Conservation (phyloP, 1,139 yeast species). For the Geotrichum fermentans region DNA sequence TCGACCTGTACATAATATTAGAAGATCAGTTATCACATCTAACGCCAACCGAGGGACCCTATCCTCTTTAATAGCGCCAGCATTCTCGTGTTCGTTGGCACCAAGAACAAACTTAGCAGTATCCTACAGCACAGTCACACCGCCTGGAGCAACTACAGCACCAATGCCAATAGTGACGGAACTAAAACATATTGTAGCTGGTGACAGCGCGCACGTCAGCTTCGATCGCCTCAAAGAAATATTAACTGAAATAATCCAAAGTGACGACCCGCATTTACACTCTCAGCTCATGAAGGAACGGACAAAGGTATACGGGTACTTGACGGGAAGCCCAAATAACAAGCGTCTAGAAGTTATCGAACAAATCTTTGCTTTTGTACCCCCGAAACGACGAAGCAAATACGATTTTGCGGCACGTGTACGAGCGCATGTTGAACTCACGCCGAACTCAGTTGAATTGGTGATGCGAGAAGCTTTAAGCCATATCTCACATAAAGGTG, state of each 20-base stretch:
- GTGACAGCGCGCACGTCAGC: background rate
- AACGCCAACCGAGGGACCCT: background rate
- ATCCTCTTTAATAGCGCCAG: background rate
- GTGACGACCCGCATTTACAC: background rate
- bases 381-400: conserved; percentile 13
- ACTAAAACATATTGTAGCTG: background rate
- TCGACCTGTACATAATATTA: background rate
- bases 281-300: conserved; percentile 7
- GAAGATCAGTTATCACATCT: background rate
- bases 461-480: conserved; percentile 11
- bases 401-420: conserved; percentile 17
- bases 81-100: background rate
- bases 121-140: conserved; percentile 2
- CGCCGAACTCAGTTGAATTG: conserved; percentile 7
- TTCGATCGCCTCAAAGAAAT: background rate
- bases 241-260: background rate
- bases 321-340: background rate
- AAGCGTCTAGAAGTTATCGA: conserved; percentile 4
- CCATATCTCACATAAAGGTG: conserved; percentile 8
- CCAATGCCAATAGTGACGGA: background rate
- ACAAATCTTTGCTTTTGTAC: conserved; percentile 3
- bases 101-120: background rate
- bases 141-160: background rate
- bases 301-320: conserved; percentile 7
- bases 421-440: conserved; percentile 8